Percentiles rank a stretch among this genome's conserved stretches.
Conservation (phyloP, 805 yeast species). For the Ogataea paradorogensis region DNA sequence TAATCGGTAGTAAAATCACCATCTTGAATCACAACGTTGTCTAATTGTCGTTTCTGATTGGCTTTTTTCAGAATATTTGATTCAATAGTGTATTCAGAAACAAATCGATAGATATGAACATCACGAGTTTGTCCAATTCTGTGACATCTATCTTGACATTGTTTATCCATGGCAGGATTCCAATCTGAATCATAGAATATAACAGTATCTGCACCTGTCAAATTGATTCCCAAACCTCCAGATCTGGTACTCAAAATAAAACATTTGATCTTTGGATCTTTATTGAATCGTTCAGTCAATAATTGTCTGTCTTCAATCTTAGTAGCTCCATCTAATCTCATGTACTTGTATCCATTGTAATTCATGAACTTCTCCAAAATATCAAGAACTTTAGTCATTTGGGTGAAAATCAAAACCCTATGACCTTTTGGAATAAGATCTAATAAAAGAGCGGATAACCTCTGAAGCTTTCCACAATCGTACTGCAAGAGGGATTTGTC, state of each 20-base stretch:
- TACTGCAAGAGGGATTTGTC: slow-evolving; percentile 88
- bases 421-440: slow-evolving; percentile 85
- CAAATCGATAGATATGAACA: slow-evolving; percentile 95
- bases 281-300: slow-evolving; percentile 87
- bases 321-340: slow-evolving; percentile 97
- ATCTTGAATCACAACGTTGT: slow-evolving; percentile 92
- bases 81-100: slow-evolving; percentile 93
- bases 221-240: slow-evolving; percentile 96
- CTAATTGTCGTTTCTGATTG: slow-evolving; percentile 89
- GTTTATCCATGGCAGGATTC: slow-evolving; percentile 99
- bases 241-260: slow-evolving; percentile 93
- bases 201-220: slow-evolving; percentile 98
- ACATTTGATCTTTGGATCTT: slow-evolving; percentile 81
- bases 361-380: slow-evolving; percentile 89
- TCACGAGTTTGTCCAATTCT: slow-evolving; percentile 98
- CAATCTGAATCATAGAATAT: slow-evolving; percentile 92
- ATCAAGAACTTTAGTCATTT: slow-evolving; percentile 96
- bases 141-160: slow-evolving; percentile 98
- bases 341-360: slow-evolving; percentile 88
- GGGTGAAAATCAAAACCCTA: slow-evolving; percentile 92
- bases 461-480: slow-evolving; percentile 96
- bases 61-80: slow-evolving; percentile 92
- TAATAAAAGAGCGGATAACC: slow-evolving; percentile 69
- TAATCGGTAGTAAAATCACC: slow-evolving; percentile 98
- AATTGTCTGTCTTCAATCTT: slow-evolving; percentile 95